Evolutionary conservation across 1,284 basidiomycete species (phyloP).

Genomic region (Tilletia setariae): DNA sequence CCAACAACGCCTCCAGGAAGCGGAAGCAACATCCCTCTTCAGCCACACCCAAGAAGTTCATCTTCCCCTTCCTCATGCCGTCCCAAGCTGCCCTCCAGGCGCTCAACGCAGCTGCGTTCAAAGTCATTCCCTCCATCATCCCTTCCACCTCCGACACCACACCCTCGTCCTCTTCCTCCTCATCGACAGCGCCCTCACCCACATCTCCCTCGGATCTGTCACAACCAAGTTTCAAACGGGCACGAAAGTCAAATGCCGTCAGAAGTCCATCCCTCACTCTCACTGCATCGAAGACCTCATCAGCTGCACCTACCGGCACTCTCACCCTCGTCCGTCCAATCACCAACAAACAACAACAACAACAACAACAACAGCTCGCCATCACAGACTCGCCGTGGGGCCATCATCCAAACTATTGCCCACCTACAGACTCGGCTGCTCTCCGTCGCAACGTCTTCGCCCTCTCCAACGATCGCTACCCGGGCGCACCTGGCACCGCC

Average conservation of each 20-base stretch:
- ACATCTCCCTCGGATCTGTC: not conserved
- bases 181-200: not conserved
- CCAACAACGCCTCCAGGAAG: not conserved
- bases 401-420: not conserved
- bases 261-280: not conserved
- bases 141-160: not conserved
- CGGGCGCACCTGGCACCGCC: slow-evolving; percentile 45
- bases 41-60: not conserved
- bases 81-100: slow-evolving; percentile 11
- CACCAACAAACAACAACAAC: not conserved
- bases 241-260: not conserved
- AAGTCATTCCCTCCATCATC: slow-evolving; percentile 6
- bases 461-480: slow-evolving; percentile 47
- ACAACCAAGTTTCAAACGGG: not conserved
- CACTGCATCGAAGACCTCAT: not conserved
- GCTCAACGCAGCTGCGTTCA: slow-evolving; percentile 10
- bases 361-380: not conserved
- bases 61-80: slow-evolving; percentile 11
- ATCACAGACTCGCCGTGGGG: slow-evolving; percentile 4
- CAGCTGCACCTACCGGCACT: not conserved
- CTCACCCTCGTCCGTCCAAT: not conserved
- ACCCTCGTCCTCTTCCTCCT: not conserved
- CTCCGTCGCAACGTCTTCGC: slow-evolving; percentile 36
- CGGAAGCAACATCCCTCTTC: not conserved
- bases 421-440: not conserved